A percentile compares a stretch with the other conserved stretches of the same genome.
Evolutionary conservation across 306 rosid species (phyloP).

Genomic region (Herpetospermum pedunculosum): DNA sequence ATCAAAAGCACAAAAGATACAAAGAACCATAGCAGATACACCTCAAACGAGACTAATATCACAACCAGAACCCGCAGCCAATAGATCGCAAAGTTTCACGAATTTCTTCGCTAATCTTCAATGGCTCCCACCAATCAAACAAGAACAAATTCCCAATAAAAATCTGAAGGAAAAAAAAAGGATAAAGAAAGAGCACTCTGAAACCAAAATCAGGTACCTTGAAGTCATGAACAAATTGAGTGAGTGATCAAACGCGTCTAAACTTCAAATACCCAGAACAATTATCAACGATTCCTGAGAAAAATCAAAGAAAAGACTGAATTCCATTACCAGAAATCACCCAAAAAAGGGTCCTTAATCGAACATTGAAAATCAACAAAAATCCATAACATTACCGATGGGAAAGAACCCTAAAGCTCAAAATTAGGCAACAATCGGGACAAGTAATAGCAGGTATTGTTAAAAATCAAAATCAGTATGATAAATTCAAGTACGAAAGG

Average conservation of each 20-base stretch:
- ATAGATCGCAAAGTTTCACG: neutral
- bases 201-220: slow-evolving; percentile 20
- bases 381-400: neutral
- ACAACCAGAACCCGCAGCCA: neutral
- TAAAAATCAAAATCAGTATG: neutral
- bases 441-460: neutral
- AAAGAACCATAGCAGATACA: neutral
- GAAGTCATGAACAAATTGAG: slow-evolving; percentile 18
- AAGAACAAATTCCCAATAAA: neutral
- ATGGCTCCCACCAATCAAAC: neutral
- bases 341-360: neutral
- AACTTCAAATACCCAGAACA: slow-evolving; percentile 5
- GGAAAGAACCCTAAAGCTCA: slow-evolving; percentile 1
- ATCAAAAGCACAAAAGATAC: neutral
- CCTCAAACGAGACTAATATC: neutral
- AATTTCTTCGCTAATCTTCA: neutral
- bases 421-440: neutral
- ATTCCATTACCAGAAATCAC: neutral
- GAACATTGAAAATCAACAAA: neutral
- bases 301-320: neutral
- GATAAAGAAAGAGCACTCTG: neutral
- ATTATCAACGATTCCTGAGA: slow-evolving; percentile 13
- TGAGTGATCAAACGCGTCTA: slow-evolving; percentile 1
- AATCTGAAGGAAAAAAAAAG: neutral
- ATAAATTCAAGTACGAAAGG: neutral